These are phyloP conservation scores for Taxillus chinensis DNA, from an alignment of 164 flowering plant genomes.

Conservation along the genomic window DNA sequence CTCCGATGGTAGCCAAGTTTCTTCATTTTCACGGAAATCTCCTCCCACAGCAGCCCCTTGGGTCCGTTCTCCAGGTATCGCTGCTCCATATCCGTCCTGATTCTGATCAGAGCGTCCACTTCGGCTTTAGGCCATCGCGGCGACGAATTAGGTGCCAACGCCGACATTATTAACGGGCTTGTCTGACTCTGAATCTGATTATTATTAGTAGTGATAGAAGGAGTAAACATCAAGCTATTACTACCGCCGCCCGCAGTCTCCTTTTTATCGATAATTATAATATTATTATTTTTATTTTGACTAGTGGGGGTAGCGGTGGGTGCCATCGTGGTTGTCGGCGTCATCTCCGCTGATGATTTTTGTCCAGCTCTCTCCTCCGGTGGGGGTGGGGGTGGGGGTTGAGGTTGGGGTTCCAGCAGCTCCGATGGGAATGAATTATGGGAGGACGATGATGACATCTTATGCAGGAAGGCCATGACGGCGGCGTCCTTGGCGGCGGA, in stretches of 20 bases:
- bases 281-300: neutral
- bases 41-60: constrained; percentile 64
- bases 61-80: constrained; percentile 41
- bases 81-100: constrained; percentile 29
- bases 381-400: constrained; percentile 3
- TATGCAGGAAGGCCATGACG: constrained; percentile 42
- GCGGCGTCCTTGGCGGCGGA: constrained; percentile 68
- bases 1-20: constrained; percentile 45
- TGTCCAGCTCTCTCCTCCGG: constrained; percentile 5
- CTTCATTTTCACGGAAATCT: constrained; percentile 41
- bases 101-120: constrained; percentile 44
- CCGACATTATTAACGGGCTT: too few relatives aligned
- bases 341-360: too few relatives aligned
- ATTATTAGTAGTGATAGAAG: neutral
- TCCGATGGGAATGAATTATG: constrained; percentile 8
- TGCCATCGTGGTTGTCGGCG: too few relatives aligned
- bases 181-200: neutral
- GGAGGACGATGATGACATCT: constrained; percentile 9
- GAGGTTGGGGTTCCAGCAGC: constrained; percentile 9
- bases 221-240: too few relatives aligned
- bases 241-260: too few relatives aligned
- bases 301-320: neutral
- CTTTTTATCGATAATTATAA: too few relatives aligned
- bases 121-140: constrained; percentile 69
- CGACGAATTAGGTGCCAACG: constrained; percentile 1